Conservation (phyloP, 768 basidiomycete species). For the Austroboletus festivus region DNA sequence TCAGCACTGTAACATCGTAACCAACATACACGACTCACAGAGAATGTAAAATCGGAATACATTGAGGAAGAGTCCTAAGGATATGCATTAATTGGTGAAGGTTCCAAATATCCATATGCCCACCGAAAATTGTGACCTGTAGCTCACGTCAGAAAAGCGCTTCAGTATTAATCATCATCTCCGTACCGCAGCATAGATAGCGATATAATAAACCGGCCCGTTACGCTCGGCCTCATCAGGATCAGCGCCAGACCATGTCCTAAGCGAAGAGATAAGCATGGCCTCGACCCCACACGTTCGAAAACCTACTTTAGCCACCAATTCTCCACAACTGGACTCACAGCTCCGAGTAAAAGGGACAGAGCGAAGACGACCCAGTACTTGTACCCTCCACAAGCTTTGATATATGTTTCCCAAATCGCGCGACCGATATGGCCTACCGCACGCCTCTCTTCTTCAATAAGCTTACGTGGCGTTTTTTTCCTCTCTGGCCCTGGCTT, state of each 20-base stretch:
- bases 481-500: constrained; percentile 43
- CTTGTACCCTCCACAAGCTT: constrained; percentile 44
- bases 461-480: constrained; percentile 72
- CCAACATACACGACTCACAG: constrained; percentile 43
- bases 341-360: constrained; percentile 52
- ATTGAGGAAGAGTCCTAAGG: constrained; percentile 49
- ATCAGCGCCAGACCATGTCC: constrained; percentile 58
- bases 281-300: background rate
- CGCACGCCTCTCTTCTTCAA: constrained; percentile 82
- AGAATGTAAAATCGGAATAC: constrained; percentile 70
- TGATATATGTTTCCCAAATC: constrained; percentile 63
- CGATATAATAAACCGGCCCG: constrained; percentile 45
- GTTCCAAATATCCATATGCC: background rate
- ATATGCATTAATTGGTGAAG: constrained; percentile 11
- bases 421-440: constrained; percentile 64
- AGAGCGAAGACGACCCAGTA: constrained; percentile 60
- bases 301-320: constrained; percentile 35
- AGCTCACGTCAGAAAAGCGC: constrained; percentile 20
- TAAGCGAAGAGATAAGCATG: constrained; percentile 24
- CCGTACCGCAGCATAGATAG: constrained; percentile 64
- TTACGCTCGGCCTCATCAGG: constrained; percentile 37
- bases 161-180: background rate
- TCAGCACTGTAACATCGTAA: constrained; percentile 3
- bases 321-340: constrained; percentile 69
- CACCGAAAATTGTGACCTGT: constrained; percentile 39